A percentile compares a stretch with the other conserved stretches of the same genome.
Conservation (phyloP, 2,329 filamentous ascomycete genomes). For the Stemphylium lycopersici region DNA sequence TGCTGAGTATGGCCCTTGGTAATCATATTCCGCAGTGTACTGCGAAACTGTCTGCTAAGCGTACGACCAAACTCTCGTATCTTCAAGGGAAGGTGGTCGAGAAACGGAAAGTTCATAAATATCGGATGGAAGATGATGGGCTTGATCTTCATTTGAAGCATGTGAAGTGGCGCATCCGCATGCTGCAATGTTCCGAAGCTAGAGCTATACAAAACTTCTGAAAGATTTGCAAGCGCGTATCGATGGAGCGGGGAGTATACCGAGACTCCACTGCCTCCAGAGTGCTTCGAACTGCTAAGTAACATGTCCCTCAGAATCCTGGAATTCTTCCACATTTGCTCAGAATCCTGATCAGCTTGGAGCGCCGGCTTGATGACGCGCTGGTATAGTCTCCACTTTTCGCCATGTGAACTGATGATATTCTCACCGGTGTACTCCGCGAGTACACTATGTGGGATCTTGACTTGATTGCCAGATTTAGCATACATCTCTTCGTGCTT, state of each 20-base stretch:
- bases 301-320: conserved; percentile 35
- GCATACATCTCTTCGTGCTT: conserved; percentile 40
- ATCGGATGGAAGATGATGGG: conserved; percentile 36
- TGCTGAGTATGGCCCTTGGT: conserved; percentile 33
- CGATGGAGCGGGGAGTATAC: conserved; percentile 46
- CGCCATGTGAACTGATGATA: conserved; percentile 42
- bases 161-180: conserved; percentile 25
- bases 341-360: conserved; percentile 34
- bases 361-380: conserved; percentile 40
- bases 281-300: conserved; percentile 32
- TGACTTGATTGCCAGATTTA: conserved; percentile 42
- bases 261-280: conserved; percentile 25
- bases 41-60: conserved; percentile 28
- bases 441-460: conserved; percentile 40
- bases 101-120: conserved; percentile 36
- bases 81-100: conserved; percentile 30
- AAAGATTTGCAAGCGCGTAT: conserved; percentile 48
- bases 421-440: conserved; percentile 43
- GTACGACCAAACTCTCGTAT: conserved; percentile 25
- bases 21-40: conserved; percentile 27
- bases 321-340: conserved; percentile 32
- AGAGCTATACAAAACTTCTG: conserved; percentile 39
- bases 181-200: conserved; percentile 35
- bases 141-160: conserved; percentile 34
- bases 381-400: conserved; percentile 40